Base-by-base conservation (phyloP, 768 basidiomycete genomes). In the Boletus subparvulus region DNA sequence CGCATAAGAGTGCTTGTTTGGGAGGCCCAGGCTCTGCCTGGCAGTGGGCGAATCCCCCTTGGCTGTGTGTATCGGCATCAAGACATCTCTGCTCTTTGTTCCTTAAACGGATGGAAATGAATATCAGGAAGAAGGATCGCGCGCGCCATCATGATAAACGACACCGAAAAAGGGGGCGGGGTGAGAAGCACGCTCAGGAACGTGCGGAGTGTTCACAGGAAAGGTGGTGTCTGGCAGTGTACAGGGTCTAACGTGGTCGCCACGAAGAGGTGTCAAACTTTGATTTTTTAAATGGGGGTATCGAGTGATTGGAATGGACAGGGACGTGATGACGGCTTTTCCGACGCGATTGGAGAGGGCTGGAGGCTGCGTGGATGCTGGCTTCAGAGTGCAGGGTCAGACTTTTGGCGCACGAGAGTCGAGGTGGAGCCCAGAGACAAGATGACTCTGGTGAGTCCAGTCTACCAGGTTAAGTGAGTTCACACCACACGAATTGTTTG, bases 11-110 rank as follows among this genome's bases (percentile, higher is more conserved):
- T 21, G 6, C 28, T 28, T 6, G 32, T 46, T 16, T 28, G 19
- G 32, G 12, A 2, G 30, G 16, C 32, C 10, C 32, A n/a, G 52
- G 52, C 26, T 26, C 21, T 52, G 45, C 24, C 6, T 49, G 46
- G 46, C 52, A 53, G 52, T 43, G 47, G 30, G 58, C n/a, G 1
- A 33, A 58, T 50, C 58, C 13, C 35, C 21, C 17, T 42, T 21
- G 36, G 54, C 60, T 52, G 47, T 61, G 60, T n/a, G 26, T 36
- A 26, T 48, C 33, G 56, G 21, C 33, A 57, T 56, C 37, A 35
- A 17, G 19, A 36, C 24, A n/a, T 47, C 21, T 51, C 21, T 17
- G 32, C 21, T 24, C 12, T 37, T 6, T 26, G 4, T 7, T 4
- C 24, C 12, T 3, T 13, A 9, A n/a, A n/a, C 13, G 3, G 14